phyloP scores from a whole-genome alignment of 495 filamentous ascomycete genomes.

The Peziza echinospora region DNA sequence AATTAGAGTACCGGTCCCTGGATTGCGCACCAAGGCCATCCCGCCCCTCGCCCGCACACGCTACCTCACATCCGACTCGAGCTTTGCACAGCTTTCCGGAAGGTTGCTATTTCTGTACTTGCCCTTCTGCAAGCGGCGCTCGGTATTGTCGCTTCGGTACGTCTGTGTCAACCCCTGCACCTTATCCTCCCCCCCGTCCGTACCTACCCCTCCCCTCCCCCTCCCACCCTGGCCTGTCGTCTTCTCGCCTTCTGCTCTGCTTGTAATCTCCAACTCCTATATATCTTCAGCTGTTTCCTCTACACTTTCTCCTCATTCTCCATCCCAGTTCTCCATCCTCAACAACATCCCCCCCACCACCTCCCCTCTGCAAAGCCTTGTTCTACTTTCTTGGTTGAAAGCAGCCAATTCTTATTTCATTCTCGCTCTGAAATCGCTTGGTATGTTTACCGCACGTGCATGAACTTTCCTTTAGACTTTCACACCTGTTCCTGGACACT shows the following conservation, averaged over 20 bases:
- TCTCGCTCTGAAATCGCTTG: not conserved
- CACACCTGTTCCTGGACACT: not conserved
- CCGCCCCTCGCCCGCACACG: no score
- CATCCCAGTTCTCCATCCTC: not conserved
- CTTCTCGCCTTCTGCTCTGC: not conserved
- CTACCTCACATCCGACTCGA: not conserved
- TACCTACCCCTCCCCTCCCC: no score
- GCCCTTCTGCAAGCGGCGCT: not conserved
- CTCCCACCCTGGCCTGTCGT: no score
- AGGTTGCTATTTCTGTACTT: not conserved
- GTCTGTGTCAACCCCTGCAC: not conserved
- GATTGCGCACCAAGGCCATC: no score
- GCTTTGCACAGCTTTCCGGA: not conserved
- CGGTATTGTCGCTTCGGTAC: not conserved
- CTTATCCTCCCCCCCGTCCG: not conserved
- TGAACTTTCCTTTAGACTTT: not conserved
- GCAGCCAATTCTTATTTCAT: not conserved
- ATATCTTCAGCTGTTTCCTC: no score
- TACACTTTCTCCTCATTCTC: no score
- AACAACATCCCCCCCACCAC: no score
- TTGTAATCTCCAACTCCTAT: not conserved
- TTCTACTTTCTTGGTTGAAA: no score
- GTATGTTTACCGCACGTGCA: not conserved
- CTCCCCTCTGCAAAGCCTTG: no score
- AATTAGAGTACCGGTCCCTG: no score